Evolutionary conservation across 2,329 filamentous ascomycete genomes (phyloP), one percentile per base, ranked within the genome.

Genomic region (Aureobasidium subglaciale): DNA sequence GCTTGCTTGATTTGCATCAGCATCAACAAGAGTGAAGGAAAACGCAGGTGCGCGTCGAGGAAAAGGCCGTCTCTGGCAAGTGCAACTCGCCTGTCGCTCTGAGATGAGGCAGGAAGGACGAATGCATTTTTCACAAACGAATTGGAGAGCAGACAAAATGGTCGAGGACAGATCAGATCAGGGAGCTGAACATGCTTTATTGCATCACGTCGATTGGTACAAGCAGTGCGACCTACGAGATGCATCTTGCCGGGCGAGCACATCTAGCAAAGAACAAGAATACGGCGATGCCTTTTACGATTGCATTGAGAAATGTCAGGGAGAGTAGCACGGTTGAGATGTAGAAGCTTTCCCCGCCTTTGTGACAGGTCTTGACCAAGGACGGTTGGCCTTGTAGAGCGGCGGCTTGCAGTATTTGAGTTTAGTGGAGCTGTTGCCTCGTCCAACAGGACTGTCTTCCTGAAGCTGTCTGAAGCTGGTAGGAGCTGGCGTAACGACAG

Each of bases 301-400:
- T 8, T 13, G 16, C 9, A 50, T 1, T 3, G 34, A 38, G 30
- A 34, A 50, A 34, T n/a, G 18, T 38, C 13, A 22, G 20, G 29
- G 37, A 54, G 27, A 43, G 50, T 54, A 35, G 22, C 50, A 54
- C 50, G 27, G 50, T 54, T 54, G 50, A 54, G 50, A 35, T 43
- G 25, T 32, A 29, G 48, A 41, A 41, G 37, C 37, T 30, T 53
- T 40, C 18, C 50, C 50, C 50, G 16, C 50, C 50, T 30, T 54
- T 54, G 50, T 54, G 50, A 15, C 29, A 43, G 38, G 16, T 35
- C 15, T 7, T 27, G 25, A 43, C 29, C 38, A 43, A 38, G 38
- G 11, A 43, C 8, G 38, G 29, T 27, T 43, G 38, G 29, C 18
- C 50, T 42, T 25, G 25, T 29, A 16, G 38, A 35, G 29, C 50